These are phyloP conservation scores for Arthroderma sp. DNA, from an alignment of 2,329 filamentous ascomycete genomes.

Conservation along the genomic window DNA sequence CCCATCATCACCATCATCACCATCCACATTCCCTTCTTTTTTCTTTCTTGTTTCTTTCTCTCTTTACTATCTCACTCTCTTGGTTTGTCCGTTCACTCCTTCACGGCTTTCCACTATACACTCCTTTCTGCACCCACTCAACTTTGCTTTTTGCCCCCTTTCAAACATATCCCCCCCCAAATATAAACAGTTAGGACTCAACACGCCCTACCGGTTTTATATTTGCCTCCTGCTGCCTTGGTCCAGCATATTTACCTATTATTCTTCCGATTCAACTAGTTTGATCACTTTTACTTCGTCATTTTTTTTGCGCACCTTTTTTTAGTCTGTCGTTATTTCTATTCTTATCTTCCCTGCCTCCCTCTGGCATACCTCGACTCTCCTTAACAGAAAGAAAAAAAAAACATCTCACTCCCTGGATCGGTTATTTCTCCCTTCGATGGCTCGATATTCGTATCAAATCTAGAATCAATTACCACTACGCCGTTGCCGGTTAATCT, in stretches of 20 bases:
- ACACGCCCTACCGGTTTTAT: conserved; percentile 2
- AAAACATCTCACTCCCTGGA: too few relatives aligned
- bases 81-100: conserved; percentile 38
- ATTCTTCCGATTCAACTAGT: conserved; percentile 2
- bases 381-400: too few relatives aligned
- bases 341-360: not conserved
- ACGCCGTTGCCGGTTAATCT: conserved; percentile 1
- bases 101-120: conserved; percentile 32
- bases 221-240: conserved; percentile 11
- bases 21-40: conserved; percentile 10
- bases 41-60: conserved; percentile 16
- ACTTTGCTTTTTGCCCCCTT: conserved; percentile 14
- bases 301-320: not conserved
- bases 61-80: conserved; percentile 14
- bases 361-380: not conserved
- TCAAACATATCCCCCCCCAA: not conserved
- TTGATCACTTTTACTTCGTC: not conserved
- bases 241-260: conserved; percentile 9
- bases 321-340: not conserved
- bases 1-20: conserved; percentile 9
- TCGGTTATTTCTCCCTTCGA: not conserved
- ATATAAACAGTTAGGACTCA: conserved; percentile 1
- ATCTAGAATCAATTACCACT: not conserved
- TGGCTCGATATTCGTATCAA: conserved; percentile 2
- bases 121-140: conserved; percentile 17